phyloP scores from a whole-genome alignment of 345 rosid species.

The Citrus glauca region DNA sequence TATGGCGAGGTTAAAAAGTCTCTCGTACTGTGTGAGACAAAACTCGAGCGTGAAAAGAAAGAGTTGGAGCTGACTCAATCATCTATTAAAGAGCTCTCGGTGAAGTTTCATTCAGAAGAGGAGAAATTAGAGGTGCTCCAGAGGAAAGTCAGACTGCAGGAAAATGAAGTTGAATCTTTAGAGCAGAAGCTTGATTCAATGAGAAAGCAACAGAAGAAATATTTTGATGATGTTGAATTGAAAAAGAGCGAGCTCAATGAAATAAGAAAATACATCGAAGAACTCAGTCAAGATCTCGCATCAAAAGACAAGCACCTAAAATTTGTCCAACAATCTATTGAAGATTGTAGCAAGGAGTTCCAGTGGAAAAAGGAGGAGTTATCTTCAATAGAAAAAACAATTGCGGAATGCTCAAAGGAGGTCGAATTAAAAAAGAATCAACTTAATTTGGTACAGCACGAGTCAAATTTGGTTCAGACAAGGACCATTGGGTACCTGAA shows the following conservation, averaged over 20 bases:
- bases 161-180: slow-evolving; percentile 12
- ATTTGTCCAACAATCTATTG: slow-evolving; percentile 16
- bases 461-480: slow-evolving; percentile 9
- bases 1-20: slow-evolving; percentile 9
- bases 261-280: neutral
- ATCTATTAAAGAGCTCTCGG: slow-evolving; percentile 10
- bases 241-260: slow-evolving; percentile 6
- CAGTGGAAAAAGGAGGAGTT: slow-evolving; percentile 17
- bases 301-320: slow-evolving; percentile 3
- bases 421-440: slow-evolving; percentile 22
- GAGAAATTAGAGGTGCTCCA: slow-evolving; percentile 8
- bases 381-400: slow-evolving; percentile 13
- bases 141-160: neutral
- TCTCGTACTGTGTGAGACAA: neutral
- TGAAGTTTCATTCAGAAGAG: slow-evolving; percentile 16
- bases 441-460: slow-evolving; percentile 5
- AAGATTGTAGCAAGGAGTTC: slow-evolving; percentile 13
- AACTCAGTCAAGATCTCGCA: neutral
- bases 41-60: neutral
- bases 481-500: slow-evolving; percentile 10
- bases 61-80: slow-evolving; percentile 2
- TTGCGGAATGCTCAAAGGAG: slow-evolving; percentile 10
- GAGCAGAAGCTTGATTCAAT: slow-evolving; percentile 18
- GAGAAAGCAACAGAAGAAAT: neutral
- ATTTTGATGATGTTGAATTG: slow-evolving; percentile 6